phyloP scores from a whole-genome alignment of 73 alveolate genomes.

The Paramecium sonneborni region DNA sequence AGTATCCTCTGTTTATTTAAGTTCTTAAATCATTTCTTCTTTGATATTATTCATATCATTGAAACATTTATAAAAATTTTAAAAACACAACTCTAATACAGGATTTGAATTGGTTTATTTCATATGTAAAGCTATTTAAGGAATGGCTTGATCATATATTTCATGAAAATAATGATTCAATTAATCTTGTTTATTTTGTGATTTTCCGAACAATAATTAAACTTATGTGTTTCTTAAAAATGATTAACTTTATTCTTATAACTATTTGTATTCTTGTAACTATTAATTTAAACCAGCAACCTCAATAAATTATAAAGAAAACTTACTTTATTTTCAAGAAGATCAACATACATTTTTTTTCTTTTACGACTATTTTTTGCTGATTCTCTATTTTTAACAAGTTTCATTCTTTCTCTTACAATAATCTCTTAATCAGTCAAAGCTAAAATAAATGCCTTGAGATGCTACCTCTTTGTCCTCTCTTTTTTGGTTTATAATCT shows the following conservation, averaged over 20 bases:
- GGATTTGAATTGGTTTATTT: neutral
- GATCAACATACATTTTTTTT: constrained; percentile 75
- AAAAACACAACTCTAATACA: neutral
- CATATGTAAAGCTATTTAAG: neutral
- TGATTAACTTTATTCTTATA: neutral
- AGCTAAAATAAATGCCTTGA: neutral
- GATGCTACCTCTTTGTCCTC: constrained; percentile 18
- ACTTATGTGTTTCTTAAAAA: neutral
- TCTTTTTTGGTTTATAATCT: constrained; percentile 16
- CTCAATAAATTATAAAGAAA: neutral
- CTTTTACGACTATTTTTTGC: constrained; percentile 84
- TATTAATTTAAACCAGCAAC: constrained; percentile 45
- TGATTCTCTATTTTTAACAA: constrained; percentile 79
- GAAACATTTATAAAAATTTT: constrained; percentile 1
- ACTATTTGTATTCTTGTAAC: neutral
- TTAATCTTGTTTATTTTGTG: neutral
- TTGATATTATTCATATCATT: neutral
- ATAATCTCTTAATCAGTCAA: constrained; percentile 50
- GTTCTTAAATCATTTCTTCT: neutral
- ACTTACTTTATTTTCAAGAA: constrained; percentile 68
- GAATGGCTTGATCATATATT: neutral
- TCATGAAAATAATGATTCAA: neutral
- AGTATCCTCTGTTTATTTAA: neutral
- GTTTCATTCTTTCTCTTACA: constrained; percentile 49
- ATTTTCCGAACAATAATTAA: neutral